Evolutionary conservation across 495 filamentous ascomycete species (phyloP).

Genomic region (Staphylotrichum tortipilum): DNA sequence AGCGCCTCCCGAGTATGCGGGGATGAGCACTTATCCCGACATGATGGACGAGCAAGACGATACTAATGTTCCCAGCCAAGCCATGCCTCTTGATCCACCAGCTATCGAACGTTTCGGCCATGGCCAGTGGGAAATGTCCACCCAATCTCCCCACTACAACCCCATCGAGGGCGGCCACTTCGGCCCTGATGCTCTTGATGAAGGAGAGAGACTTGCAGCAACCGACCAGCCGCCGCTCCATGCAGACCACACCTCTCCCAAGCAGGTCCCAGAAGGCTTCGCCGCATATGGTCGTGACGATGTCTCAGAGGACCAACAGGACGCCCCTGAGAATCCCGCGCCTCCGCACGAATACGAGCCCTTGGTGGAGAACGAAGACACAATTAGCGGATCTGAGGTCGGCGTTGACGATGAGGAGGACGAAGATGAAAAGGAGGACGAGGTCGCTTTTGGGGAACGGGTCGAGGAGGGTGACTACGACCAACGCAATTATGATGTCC

Average conservation of each 20-base stretch:
- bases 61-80: constrained; percentile 1
- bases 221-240: constrained; percentile 7
- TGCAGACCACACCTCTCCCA: constrained; percentile 1
- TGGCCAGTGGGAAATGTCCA: constrained; percentile 19
- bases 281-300: constrained; percentile 16
- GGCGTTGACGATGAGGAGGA: constrained; percentile 14
- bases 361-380: constrained; percentile 10
- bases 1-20: constrained; percentile 6
- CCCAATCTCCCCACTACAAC: constrained; percentile 18
- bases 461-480: constrained; percentile 26
- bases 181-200: constrained; percentile 14
- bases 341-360: background rate
- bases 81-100: constrained; percentile 1
- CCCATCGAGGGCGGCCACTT: constrained; percentile 22
- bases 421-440: constrained; percentile 17
- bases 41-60: constrained; percentile 5
- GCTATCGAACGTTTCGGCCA: constrained; percentile 11
- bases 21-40: constrained; percentile 11
- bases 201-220: constrained; percentile 5
- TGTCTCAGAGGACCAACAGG: background rate
- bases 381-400: constrained; percentile 2
- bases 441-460: constrained; percentile 17
- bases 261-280: constrained; percentile 18
- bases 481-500: constrained; percentile 19
- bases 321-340: background rate